These are phyloP conservation scores for Penicillium antarcticum DNA, from an alignment of 495 filamentous ascomycete species.

Conservation along the genomic window DNA sequence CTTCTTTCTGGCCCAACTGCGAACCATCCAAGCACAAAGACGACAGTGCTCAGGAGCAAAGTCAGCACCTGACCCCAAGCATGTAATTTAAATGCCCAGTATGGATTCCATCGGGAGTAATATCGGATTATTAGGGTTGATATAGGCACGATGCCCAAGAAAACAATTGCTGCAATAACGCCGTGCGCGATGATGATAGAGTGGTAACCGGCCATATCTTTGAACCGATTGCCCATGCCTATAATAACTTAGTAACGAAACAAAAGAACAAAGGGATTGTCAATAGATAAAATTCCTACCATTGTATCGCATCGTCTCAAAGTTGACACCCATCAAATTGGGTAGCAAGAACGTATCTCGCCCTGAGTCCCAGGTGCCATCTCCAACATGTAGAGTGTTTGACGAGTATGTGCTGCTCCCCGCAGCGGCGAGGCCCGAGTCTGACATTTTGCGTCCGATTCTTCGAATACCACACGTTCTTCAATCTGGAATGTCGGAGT, in stretches of 20 bases:
- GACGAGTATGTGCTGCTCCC: slow-evolving; percentile 83
- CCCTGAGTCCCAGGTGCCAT: slow-evolving; percentile 85
- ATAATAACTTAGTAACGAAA: slow-evolving; percentile 4
- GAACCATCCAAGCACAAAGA: slow-evolving; percentile 30
- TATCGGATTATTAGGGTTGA: slow-evolving; percentile 79
- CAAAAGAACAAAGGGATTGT: background rate
- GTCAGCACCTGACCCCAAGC: slow-evolving; percentile 85
- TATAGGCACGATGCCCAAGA: slow-evolving; percentile 76
- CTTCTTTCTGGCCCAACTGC: slow-evolving; percentile 52
- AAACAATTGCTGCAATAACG: slow-evolving; percentile 80
- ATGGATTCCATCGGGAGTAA: slow-evolving; percentile 56
- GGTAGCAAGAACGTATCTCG: slow-evolving; percentile 86
- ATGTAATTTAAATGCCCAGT: slow-evolving; percentile 70
- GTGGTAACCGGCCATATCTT: slow-evolving; percentile 71
- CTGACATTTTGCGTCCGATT: slow-evolving; percentile 30
- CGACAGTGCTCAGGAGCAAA: slow-evolving; percentile 26
- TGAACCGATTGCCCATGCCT: slow-evolving; percentile 93
- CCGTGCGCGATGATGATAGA: slow-evolving; percentile 78
- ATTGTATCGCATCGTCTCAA: slow-evolving; percentile 94
- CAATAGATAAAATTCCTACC: slow-evolving; percentile 42
- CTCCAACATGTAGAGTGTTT: slow-evolving; percentile 79
- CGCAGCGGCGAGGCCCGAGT: slow-evolving; percentile 61
- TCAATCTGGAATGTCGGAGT: slow-evolving; percentile 31
- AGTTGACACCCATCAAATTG: slow-evolving; percentile 82
- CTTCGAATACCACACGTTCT: slow-evolving; percentile 12